phyloP scores from a whole-genome alignment of 805 yeast genomes.

The Saccharomycopsis sp. region DNA sequence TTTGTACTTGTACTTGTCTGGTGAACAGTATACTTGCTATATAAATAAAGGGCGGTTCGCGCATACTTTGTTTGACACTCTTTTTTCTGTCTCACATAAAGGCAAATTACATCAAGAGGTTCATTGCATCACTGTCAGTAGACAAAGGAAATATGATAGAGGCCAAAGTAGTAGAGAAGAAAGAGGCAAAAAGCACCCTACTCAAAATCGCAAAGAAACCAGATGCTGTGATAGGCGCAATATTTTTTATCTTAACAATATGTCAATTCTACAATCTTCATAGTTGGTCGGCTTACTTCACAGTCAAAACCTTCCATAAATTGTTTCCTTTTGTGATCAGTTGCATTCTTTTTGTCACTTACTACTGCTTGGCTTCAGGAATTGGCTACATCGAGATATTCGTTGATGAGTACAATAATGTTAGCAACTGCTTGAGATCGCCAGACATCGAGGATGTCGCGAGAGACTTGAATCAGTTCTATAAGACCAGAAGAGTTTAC shows the following conservation, averaged over 20 bases:
- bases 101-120: neutral
- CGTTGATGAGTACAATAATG: conserved; percentile 7
- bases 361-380: conserved; percentile 11
- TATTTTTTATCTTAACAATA: neutral
- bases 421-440: neutral
- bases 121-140: neutral
- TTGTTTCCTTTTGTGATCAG: conserved; percentile 8
- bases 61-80: neutral
- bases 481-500: conserved; percentile 9
- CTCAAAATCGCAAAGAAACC: neutral
- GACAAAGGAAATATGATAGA: neutral
- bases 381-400: conserved; percentile 17
- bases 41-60: neutral
- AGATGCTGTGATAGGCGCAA: neutral
- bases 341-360: neutral
- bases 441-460: conserved; percentile 3
- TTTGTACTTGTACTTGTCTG: too few species aligned
- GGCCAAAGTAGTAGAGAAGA: neutral
- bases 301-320: conserved; percentile 4
- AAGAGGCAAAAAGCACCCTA: neutral
- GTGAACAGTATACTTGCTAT: too few species aligned
- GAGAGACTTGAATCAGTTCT: neutral
- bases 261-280: neutral
- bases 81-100: neutral
- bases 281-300: neutral